These are phyloP conservation scores for Populus hybrid DNA, from an alignment of 441 rosid genomes.

Conservation along the genomic window DNA sequence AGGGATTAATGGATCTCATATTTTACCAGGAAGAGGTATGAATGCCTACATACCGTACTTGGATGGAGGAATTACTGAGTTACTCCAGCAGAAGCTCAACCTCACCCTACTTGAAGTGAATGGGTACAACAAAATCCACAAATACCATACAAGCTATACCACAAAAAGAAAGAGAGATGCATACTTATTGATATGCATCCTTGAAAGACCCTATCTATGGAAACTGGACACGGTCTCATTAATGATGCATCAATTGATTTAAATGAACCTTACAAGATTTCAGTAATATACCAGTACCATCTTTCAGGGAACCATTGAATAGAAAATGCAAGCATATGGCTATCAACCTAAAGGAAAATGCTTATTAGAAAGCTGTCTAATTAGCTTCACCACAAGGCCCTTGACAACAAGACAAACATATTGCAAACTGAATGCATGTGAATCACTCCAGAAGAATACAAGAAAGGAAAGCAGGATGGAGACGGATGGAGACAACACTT, in stretches of 20 bases:
- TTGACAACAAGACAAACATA: background rate
- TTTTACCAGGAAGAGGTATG: conserved; percentile 53
- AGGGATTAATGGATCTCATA: conserved; percentile 54
- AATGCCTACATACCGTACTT: conserved; percentile 98
- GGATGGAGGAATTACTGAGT: conserved; percentile 76
- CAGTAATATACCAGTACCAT: background rate
- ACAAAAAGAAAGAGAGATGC: conserved; percentile 30
- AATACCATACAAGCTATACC: conserved; percentile 51
- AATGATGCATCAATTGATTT: background rate
- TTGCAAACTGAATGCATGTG: background rate
- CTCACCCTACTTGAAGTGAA: conserved; percentile 90
- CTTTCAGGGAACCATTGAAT: background rate
- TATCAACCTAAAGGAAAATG: background rate
- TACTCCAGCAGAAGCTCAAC: conserved; percentile 99
- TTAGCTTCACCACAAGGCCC: background rate
- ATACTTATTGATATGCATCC: conserved; percentile 20
- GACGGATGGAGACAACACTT: no score
- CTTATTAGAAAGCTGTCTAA: background rate
- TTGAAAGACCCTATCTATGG: conserved; percentile 6
- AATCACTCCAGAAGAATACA: background rate
- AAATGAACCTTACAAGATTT: background rate
- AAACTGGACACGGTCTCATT: background rate
- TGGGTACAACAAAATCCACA: conserved; percentile 59
- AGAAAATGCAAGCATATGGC: background rate
- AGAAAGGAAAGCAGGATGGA: background rate